Base-by-base conservation (phyloP, 2,329 filamentous ascomycete species). In the Ilyonectria sp. region DNA sequence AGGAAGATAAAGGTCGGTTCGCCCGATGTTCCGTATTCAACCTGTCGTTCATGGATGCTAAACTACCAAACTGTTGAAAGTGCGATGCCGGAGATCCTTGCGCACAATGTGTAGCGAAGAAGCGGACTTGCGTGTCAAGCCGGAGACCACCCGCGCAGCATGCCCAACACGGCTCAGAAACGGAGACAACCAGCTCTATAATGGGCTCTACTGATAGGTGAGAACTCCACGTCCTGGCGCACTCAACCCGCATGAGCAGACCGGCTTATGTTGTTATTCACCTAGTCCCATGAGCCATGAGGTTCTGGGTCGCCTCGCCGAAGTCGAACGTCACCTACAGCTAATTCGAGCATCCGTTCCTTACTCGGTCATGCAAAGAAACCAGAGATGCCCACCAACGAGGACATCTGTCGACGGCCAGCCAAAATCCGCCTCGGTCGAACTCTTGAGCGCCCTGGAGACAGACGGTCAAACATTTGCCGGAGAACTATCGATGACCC, bases 1-100 rank as follows among this genome's bases (percentile, higher is more conserved):
- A 49, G 46, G 46, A 49, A 29, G 46, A 47, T 47, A 23, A 47
- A 47, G 46, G 46, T 47, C 46, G 15, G 46, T 26, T 21, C 13
- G 6, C 23, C 19, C 21, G 10, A 40, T 26, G 19, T 6, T 19
- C 19, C 3, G 44, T 2, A 21, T 21, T 46, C 19, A 11, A 15
- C 15, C 19, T 6, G 23, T 47, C 46, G 11, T 40, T 23, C 19
- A 6, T 11, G n/a, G 19, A 23, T 46, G 44, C 46, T 47, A 47
- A 47, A 47, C 21, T 26, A 23, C 13, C 44, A 21, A 19, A 47
- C 11, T 1, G 19, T 5, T 11, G 19, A 43, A 37, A 70, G 69
- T 71, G 69, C 40, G 68, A 71, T 7, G 69, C 65, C n/a, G 69
- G 68, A 40, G 69, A 70, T 35, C 68, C 69, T 19, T 71, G 69